These are phyloP conservation scores for Balansia obtecta DNA, from an alignment of 2,329 filamentous ascomycete species.

Conservation along the genomic window DNA sequence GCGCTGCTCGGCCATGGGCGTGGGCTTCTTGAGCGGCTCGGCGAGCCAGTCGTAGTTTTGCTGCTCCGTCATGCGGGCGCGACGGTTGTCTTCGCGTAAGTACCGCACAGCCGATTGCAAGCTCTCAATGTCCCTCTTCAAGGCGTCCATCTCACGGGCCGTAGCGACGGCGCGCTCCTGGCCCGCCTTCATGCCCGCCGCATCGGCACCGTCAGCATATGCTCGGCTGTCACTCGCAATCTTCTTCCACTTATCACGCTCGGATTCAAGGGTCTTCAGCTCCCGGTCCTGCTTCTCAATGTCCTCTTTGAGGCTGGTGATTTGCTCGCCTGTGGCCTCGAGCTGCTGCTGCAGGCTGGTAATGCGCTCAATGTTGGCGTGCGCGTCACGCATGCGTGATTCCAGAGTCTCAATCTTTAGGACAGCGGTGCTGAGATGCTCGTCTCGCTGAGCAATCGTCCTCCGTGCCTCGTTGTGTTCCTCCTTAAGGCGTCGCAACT, in stretches of 20 bases:
- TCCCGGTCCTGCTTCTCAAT: slow-evolving; percentile 57
- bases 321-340: slow-evolving; percentile 36
- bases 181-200: slow-evolving; percentile 40
- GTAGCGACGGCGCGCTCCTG: slow-evolving; percentile 58
- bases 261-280: slow-evolving; percentile 49
- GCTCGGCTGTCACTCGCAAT: slow-evolving; percentile 49
- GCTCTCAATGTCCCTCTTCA: slow-evolving; percentile 55
- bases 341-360: slow-evolving; percentile 50
- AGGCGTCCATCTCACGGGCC: slow-evolving; percentile 58
- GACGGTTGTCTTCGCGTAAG: slow-evolving; percentile 53
- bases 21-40: slow-evolving; percentile 42
- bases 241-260: slow-evolving; percentile 61
- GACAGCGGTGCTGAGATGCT: slow-evolving; percentile 73
- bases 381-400: slow-evolving; percentile 72
- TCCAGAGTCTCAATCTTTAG: slow-evolving; percentile 91
- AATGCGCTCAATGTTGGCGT: slow-evolving; percentile 61
- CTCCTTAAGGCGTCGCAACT: slow-evolving; percentile 67
- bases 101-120: slow-evolving; percentile 55
- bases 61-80: slow-evolving; percentile 46
- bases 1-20: slow-evolving; percentile 34
- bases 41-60: slow-evolving; percentile 45
- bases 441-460: slow-evolving; percentile 60
- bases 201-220: slow-evolving; percentile 39
- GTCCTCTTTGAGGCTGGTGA: slow-evolving; percentile 45
- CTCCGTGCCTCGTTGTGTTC: slow-evolving; percentile 68